Percentiles rank a stretch among this genome's conserved stretches.
These are phyloP conservation scores for Podospora appendiculata DNA, from an alignment of 495 filamentous ascomycete genomes.

Conservation along the genomic window DNA sequence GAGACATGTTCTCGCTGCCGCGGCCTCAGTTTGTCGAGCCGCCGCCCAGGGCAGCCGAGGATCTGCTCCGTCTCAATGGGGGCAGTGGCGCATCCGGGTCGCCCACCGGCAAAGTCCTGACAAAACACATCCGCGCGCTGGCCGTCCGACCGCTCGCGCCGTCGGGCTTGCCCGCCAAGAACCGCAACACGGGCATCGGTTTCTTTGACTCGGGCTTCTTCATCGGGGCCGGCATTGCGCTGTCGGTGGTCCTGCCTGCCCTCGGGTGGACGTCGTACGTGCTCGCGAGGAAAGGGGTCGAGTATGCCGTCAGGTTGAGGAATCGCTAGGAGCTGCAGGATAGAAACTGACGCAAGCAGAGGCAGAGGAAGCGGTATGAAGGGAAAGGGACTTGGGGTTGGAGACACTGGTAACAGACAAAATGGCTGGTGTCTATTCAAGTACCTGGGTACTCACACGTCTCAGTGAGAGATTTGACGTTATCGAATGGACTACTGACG, in stretches of 20 bases:
- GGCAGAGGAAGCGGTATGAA: no score
- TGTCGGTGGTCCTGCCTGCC: constrained; percentile 3
- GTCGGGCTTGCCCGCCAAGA: constrained; percentile 26
- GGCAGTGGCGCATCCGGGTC: neutral
- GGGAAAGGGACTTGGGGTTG: no score
- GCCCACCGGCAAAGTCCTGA: neutral
- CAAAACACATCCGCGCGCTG: neutral
- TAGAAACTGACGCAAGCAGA: no score
- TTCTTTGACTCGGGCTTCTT: constrained; percentile 49
- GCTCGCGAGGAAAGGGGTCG: constrained; percentile 3
- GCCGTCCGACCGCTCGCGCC: constrained; percentile 24
- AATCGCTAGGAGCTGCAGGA: no score
- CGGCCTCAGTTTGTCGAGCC: constrained; percentile 30
- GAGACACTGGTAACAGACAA: no score
- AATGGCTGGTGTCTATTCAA: no score
- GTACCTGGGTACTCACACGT: no score
- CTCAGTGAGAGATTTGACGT: no score
- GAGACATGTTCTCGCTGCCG: constrained; percentile 29
- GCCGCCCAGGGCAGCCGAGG: neutral
- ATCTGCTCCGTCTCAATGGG: neutral
- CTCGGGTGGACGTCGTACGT: constrained; percentile 4
- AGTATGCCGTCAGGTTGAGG: constrained; percentile 1
- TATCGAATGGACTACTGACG: no score
- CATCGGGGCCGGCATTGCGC: constrained; percentile 20
- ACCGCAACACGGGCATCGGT: constrained; percentile 26